Percentiles rank a stretch among this genome's conserved stretches.
These are phyloP conservation scores for Fonsecaea pugnacius DNA, from an alignment of 2,329 filamentous ascomycete genomes.

Conservation along the genomic window DNA sequence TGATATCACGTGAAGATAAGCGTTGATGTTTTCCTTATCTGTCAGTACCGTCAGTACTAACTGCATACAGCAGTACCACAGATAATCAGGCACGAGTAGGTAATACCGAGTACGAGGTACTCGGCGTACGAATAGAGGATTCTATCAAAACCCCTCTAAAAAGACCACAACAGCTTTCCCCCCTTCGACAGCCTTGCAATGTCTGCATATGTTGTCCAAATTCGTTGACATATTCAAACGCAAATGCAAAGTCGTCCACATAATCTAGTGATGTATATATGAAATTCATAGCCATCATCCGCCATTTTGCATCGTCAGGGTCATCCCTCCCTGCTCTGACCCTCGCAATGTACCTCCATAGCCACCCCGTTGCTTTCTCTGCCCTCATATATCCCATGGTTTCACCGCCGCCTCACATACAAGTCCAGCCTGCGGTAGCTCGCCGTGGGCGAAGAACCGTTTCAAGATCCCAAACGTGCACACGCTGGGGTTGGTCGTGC, in stretches of 20 bases:
- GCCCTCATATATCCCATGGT: constrained; percentile 36
- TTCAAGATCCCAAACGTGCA: constrained; percentile 46
- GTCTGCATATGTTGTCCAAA: too few species aligned
- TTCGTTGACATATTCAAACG: too few species aligned
- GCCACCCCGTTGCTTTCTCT: background rate
- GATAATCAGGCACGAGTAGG: too few species aligned
- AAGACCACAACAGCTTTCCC: too few species aligned
- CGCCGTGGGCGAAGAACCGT: constrained; percentile 49
- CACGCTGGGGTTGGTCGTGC: constrained; percentile 42
- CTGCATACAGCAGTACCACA: too few species aligned
- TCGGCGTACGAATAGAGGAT: too few species aligned
- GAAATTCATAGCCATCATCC: background rate
- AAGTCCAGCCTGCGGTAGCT: constrained; percentile 43
- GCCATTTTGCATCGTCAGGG: background rate
- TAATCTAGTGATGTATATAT: too few species aligned
- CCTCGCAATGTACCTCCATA: background rate
- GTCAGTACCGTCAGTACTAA: background rate
- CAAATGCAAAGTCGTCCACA: too few species aligned
- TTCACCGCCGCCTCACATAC: constrained; percentile 47
- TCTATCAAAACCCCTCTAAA: too few species aligned
- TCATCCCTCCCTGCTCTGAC: background rate
- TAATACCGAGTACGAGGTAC: too few species aligned
- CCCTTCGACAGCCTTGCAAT: too few species aligned
- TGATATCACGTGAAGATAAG: background rate
- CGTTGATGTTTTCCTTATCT: background rate